A percentile compares a stretch with the other conserved stretches of the same genome.
Conservation (phyloP, 768 basidiomycete genomes). For the Russula sp. region DNA sequence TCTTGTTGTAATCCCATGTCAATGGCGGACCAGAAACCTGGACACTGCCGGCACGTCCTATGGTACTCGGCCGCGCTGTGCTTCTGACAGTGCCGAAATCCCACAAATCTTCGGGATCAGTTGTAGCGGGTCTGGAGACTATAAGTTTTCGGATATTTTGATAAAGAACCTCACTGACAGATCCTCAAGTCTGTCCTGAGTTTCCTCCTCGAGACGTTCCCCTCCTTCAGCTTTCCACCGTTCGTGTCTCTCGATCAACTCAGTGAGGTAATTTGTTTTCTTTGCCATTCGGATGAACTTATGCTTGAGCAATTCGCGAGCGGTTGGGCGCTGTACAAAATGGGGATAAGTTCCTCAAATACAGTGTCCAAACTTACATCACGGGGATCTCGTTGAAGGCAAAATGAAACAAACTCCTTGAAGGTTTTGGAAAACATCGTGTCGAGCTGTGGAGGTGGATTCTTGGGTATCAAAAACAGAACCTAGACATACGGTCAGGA, state of each 20-base stretch:
- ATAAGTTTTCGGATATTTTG: constrained; percentile 3
- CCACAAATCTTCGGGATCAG: constrained; percentile 84
- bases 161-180: constrained; percentile 45
- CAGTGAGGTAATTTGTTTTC: constrained; percentile 91
- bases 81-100: constrained; percentile 96
- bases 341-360: constrained; percentile 23
- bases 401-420: constrained; percentile 89
- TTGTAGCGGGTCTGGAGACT: constrained; percentile 46
- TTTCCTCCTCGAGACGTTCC: constrained; percentile 68
- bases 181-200: constrained; percentile 58
- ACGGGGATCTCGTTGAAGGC: constrained; percentile 90
- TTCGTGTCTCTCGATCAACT: constrained; percentile 92
- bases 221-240: constrained; percentile 92
- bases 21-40: constrained; percentile 63
- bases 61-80: constrained; percentile 48
- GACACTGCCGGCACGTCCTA: constrained; percentile 63
- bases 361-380: constrained; percentile 53
- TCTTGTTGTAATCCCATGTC: constrained; percentile 77
- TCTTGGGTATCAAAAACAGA: constrained; percentile 97
- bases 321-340: constrained; percentile 73
- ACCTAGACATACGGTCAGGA: constrained; percentile 50
- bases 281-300: constrained; percentile 94
- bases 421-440: constrained; percentile 90
- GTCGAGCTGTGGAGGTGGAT: constrained; percentile 88
- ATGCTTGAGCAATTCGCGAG: constrained; percentile 93